phyloP scores from a whole-genome alignment of 345 rosid genomes.

The Syzygium jambos region DNA sequence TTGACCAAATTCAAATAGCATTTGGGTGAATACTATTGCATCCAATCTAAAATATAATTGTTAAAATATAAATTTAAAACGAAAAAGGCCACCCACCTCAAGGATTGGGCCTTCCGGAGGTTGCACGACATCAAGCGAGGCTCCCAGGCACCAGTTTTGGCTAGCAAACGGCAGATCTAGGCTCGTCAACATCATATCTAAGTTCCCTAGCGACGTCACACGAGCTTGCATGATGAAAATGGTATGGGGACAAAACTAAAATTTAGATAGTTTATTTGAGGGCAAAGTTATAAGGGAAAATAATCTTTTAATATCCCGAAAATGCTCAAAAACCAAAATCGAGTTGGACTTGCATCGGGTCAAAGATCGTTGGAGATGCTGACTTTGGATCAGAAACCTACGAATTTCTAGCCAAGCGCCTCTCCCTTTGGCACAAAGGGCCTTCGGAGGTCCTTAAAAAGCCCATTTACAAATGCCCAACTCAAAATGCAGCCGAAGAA shows the following conservation, averaged over 20 bases:
- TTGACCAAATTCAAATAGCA: background rate
- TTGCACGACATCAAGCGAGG: background rate
- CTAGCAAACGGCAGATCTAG: accelerated
- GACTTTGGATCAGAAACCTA: too few relatives aligned
- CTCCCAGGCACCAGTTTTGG: background rate
- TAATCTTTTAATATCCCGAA: too few relatives aligned
- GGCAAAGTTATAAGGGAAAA: background rate
- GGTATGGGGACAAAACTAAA: background rate
- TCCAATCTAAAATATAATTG: background rate
- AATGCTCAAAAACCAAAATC: too few relatives aligned
- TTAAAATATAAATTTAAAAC: background rate
- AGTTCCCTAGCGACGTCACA: background rate
- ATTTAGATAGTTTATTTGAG: background rate
- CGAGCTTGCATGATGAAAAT: background rate
- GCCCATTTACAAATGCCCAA: too few relatives aligned
- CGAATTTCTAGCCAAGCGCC: too few relatives aligned
- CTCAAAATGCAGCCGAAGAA: background rate
- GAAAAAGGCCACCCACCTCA: background rate
- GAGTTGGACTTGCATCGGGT: too few relatives aligned
- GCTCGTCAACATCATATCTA: too few relatives aligned
- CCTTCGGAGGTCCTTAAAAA: too few relatives aligned
- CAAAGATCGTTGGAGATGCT: too few relatives aligned
- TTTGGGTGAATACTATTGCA: background rate
- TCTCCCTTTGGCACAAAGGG: too few relatives aligned
- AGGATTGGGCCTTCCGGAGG: accelerated